A percentile compares a stretch with the other conserved stretches of the same genome.
Conservation (phyloP, 257 asterid species). For the Solanum virginianum region DNA sequence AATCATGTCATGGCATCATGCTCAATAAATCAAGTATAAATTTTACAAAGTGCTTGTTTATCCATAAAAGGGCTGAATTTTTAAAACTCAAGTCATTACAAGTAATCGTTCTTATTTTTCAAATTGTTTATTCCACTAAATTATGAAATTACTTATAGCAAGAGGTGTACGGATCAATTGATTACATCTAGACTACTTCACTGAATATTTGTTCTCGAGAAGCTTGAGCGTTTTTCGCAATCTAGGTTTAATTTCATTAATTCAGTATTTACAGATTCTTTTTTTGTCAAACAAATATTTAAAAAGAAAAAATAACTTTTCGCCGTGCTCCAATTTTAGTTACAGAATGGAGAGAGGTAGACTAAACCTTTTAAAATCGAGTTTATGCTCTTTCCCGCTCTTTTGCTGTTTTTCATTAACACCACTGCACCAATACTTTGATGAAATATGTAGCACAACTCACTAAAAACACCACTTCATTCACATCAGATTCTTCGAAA, state of each 20-base stretch:
- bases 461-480: neutral
- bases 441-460: neutral
- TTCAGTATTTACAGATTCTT: no score
- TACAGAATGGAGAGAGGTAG: no score
- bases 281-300: no score
- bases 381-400: no score
- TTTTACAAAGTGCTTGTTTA: neutral
- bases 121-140: neutral
- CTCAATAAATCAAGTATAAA: neutral
- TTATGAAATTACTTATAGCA: neutral
- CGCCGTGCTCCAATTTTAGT: no score
- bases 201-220: neutral
- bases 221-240: no score
- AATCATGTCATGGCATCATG: slow-evolving; percentile 14
- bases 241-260: no score
- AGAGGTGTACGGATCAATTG: neutral
- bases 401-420: no score
- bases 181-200: neutral
- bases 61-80: neutral
- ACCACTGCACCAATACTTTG: neutral
- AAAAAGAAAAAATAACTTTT: no score
- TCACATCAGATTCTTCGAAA: neutral
- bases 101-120: neutral
- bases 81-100: neutral
- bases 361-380: no score